These are phyloP conservation scores for Elsinoe fawcettii DNA, from an alignment of 2,329 filamentous ascomycete species.

Conservation along the genomic window DNA sequence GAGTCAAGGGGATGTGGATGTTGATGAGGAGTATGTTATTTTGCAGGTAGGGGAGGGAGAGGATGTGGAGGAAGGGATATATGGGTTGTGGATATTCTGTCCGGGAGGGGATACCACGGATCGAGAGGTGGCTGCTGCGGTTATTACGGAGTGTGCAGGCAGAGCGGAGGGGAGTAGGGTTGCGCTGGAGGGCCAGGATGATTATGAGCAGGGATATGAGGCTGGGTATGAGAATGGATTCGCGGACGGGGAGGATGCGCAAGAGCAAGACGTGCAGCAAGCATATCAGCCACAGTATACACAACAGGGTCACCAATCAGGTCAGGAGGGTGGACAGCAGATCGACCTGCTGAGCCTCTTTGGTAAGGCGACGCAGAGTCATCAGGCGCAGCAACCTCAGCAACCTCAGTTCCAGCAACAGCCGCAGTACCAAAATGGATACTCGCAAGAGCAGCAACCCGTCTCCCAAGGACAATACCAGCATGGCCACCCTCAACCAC, in stretches of 20 bases:
- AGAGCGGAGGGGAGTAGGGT: conserved; percentile 44
- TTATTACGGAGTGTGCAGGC: conserved; percentile 49
- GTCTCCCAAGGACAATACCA: conserved; percentile 8
- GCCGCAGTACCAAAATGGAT: conserved; percentile 13
- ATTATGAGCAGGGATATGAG: conserved; percentile 32
- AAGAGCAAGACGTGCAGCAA: conserved; percentile 7
- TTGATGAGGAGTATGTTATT: conserved; percentile 53
- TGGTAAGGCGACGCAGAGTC: conserved; percentile 17
- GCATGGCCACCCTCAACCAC: conserved; percentile 16
- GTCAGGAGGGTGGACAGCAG: conserved; percentile 16
- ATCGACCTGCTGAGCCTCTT: conserved; percentile 25
- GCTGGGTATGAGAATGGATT: conserved; percentile 25
- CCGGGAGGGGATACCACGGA: conserved; percentile 49
- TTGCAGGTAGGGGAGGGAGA: conserved; percentile 40
- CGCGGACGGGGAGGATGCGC: conserved; percentile 18
- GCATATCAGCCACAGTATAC: neutral
- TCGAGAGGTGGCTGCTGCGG: conserved; percentile 44
- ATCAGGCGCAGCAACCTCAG: conserved; percentile 13
- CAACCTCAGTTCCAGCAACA: conserved; percentile 13
- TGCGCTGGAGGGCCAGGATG: conserved; percentile 32
- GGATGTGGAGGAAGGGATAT: conserved; percentile 36
- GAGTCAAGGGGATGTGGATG: conserved; percentile 38
- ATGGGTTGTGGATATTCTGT: conserved; percentile 59
- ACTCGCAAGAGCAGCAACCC: conserved; percentile 14
- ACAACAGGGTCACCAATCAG: neutral